Percentiles rank a stretch among this genome's conserved stretches.
Conservation (phyloP, 2,329 filamentous ascomycete genomes). For the Lasiodiplodia sp. region DNA sequence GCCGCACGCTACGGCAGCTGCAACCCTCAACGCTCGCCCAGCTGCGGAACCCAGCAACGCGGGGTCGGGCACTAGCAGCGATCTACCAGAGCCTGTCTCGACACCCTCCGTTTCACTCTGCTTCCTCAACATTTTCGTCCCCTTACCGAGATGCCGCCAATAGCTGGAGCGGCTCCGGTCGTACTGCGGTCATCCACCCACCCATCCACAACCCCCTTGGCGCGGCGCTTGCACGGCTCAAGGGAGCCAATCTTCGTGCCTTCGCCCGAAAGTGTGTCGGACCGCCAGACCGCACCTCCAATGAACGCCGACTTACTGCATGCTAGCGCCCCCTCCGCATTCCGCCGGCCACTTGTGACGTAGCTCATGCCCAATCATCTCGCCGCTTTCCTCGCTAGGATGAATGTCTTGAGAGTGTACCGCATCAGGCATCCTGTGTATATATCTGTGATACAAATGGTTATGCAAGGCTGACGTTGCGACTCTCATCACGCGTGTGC, state of each 20-base stretch:
- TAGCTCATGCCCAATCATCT: slow-evolving; percentile 20
- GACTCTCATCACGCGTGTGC: slow-evolving; percentile 9
- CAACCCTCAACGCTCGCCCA: background rate
- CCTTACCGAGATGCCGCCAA: background rate
- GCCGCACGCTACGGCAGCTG: background rate
- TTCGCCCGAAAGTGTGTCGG: slow-evolving; percentile 19
- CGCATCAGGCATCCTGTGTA: slow-evolving; percentile 2
- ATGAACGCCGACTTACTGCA: slow-evolving; percentile 8
- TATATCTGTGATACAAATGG: slow-evolving; percentile 6
- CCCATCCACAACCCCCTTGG: background rate
- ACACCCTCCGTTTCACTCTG: background rate
- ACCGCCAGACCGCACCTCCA: slow-evolving; percentile 5
- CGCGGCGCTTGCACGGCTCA: slow-evolving; percentile 21
- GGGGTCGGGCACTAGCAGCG: slow-evolving; percentile 19
- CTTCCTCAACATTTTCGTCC: slow-evolving; percentile 12
- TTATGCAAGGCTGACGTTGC: slow-evolving; percentile 5
- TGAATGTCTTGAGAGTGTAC: slow-evolving; percentile 2
- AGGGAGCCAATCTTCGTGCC: slow-evolving; percentile 24
- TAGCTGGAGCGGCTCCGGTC: background rate
- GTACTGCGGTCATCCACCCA: background rate
- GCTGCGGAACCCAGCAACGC: slow-evolving; percentile 16
- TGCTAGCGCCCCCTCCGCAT: slow-evolving; percentile 4
- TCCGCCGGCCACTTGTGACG: slow-evolving; percentile 11
- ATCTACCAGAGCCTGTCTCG: background rate
- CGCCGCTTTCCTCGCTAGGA: slow-evolving; percentile 5